Conservation (phyloP, 2,329 filamentous ascomycete species). For the Phyllachora maydis region DNA sequence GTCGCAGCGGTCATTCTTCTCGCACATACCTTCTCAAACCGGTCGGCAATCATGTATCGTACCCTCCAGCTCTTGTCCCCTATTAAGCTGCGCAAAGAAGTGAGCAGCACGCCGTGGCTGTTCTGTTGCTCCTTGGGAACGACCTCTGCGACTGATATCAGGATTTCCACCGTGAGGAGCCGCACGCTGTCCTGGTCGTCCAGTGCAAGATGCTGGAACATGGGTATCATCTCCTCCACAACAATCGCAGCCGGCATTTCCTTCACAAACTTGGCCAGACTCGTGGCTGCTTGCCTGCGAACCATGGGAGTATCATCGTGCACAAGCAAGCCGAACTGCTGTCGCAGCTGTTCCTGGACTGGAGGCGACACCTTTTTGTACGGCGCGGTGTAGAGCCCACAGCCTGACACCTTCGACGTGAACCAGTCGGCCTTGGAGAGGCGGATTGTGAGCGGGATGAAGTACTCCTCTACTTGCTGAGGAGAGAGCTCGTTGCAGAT, state of each 20-base stretch:
- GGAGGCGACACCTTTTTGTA: constrained; percentile 77
- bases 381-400: constrained; percentile 80
- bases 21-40: constrained; percentile 88
- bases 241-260: constrained; percentile 84
- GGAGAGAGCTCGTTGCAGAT: constrained; percentile 85
- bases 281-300: constrained; percentile 85
- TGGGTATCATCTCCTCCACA: constrained; percentile 95
- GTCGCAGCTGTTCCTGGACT: constrained; percentile 79
- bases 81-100: constrained; percentile 78
- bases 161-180: constrained; percentile 83
- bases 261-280: constrained; percentile 93
- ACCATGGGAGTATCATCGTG: constrained; percentile 99
- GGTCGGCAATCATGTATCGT: constrained; percentile 96
- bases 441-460: constrained; percentile 86
- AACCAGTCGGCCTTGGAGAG: constrained; percentile 99
- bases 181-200: constrained; percentile 98
- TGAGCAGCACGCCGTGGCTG: constrained; percentile 83
- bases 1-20: neutral
- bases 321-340: constrained; percentile 82
- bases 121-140: constrained; percentile 97
- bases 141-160: constrained; percentile 90
- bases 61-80: constrained; percentile 99
- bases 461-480: constrained; percentile 89
- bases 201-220: constrained; percentile 90
- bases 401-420: constrained; percentile 96